phyloP scores from a whole-genome alignment of 2,329 filamentous ascomycete genomes.

The Coniochaeta sp. region DNA sequence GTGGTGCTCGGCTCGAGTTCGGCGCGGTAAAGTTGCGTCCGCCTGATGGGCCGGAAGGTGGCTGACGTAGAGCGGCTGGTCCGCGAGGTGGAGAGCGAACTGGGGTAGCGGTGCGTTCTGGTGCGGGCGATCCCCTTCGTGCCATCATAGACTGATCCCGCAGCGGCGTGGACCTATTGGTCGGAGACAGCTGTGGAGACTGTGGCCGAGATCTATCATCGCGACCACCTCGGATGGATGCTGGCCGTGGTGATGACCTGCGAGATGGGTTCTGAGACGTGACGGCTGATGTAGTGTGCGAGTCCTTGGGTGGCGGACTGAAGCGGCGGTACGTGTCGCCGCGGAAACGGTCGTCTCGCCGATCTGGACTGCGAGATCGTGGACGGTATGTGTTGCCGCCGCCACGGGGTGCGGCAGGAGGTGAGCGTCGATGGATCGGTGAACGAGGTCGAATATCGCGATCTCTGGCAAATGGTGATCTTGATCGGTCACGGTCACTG shows the following conservation, averaged over 20 bases:
- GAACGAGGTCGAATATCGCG: slow-evolving; percentile 29
- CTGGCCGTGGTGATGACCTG: slow-evolving; percentile 44
- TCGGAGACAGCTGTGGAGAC: slow-evolving; percentile 31
- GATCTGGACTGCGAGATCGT: slow-evolving; percentile 44
- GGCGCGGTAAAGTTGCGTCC: slow-evolving; percentile 30
- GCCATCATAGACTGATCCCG: background rate
- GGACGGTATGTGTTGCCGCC: slow-evolving; percentile 40
- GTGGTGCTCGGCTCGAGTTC: slow-evolving; percentile 15
- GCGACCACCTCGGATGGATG: slow-evolving; percentile 30
- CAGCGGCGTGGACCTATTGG: slow-evolving; percentile 1
- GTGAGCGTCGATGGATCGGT: slow-evolving; percentile 25
- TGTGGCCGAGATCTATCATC: slow-evolving; percentile 39
- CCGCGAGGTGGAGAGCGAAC: slow-evolving; percentile 43
- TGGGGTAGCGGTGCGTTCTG: background rate
- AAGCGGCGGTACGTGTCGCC: slow-evolving; percentile 34
- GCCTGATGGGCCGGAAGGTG: slow-evolving; percentile 37
- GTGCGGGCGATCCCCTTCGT: background rate
- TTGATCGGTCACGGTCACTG: slow-evolving; percentile 32
- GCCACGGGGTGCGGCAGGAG: slow-evolving; percentile 30
- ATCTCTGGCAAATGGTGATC: slow-evolving; percentile 45
- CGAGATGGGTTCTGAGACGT: slow-evolving; percentile 43
- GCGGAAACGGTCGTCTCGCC: slow-evolving; percentile 35
- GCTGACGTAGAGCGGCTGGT: slow-evolving; percentile 43
- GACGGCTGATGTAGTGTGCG: slow-evolving; percentile 40
- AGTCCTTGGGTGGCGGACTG: slow-evolving; percentile 40